Evolutionary conservation across 2,329 filamentous ascomycete species (phyloP).

Genomic region (Coleophoma crateriformis): DNA sequence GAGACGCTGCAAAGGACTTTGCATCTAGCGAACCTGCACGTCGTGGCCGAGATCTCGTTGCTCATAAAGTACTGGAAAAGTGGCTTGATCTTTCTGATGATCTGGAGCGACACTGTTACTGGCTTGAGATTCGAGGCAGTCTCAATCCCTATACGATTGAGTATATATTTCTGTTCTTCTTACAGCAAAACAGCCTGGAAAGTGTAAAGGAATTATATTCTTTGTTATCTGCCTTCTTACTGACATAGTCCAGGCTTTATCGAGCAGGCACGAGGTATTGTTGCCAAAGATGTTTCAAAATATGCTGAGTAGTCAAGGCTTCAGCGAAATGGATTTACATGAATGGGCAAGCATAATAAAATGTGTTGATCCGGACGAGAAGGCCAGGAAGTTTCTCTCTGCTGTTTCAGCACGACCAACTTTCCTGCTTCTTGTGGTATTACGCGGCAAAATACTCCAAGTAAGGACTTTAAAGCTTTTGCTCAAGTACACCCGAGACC

Average conservation of each 20-base stretch:
- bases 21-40: background rate
- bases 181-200: slow-evolving; percentile 4
- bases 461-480: slow-evolving; percentile 11
- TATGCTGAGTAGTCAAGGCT: slow-evolving; percentile 8
- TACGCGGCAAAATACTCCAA: slow-evolving; percentile 13
- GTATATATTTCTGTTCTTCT: slow-evolving; percentile 8
- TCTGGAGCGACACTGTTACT: slow-evolving; percentile 5
- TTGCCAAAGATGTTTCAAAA: too few relatives aligned
- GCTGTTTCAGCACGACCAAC: slow-evolving; percentile 7
- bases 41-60: background rate
- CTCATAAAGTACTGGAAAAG: slow-evolving; percentile 3
- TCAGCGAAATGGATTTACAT: slow-evolving; percentile 15
- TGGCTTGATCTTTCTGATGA: slow-evolving; percentile 12
- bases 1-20: too few relatives aligned
- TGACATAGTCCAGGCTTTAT: too few relatives aligned
- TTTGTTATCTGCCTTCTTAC: too few relatives aligned
- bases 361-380: slow-evolving; percentile 11
- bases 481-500: background rate
- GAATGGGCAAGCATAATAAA: slow-evolving; percentile 23
- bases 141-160: slow-evolving; percentile 5
- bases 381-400: slow-evolving; percentile 17
- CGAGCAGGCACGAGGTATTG: too few relatives aligned
- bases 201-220: background rate
- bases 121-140: slow-evolving; percentile 3
- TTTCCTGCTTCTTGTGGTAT: slow-evolving; percentile 20